Evolutionary conservation across 1,139 yeast species (phyloP), one percentile per base, ranked within the genome.

Genomic region (Candida frijolesensis): DNA sequence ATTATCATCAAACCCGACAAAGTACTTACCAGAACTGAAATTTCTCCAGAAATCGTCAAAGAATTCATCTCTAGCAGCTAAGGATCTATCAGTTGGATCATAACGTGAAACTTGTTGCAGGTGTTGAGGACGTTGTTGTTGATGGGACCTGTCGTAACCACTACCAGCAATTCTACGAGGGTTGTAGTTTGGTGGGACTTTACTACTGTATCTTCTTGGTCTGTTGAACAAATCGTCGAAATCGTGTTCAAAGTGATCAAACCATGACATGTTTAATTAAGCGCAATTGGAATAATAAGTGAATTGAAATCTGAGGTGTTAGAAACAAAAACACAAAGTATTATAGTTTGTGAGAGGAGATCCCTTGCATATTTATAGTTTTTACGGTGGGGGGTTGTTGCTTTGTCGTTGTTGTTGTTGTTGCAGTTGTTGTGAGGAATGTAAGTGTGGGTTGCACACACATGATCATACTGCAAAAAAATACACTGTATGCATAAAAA

Each of bases 1-100:
- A 51, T 62, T 60, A 44, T 61, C 65, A 49, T 56, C 59, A 47
- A 56, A 56, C 11, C 59, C 59, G 44, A 56, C 46, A 43, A 55
- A 56, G 34, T 54, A 49, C 37, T 47, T 54, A 11, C 59, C 59
- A 12, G 47, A 46, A 42, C 47, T 52, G 37, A 52, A 54, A 18
- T 52, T 49, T 12, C 42, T 48, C 54, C 56, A 54, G 44, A 56
- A 54, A 37, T 54, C 57, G 46, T 52, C 57, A 29, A 49, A 40
- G 44, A 53, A 54, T 22, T 42, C 46, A 34, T 27, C 42, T 12
- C 25, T 34, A n/a, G 27, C 14, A 10, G 19, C 11, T 15, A 22
- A n/a, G 4, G 27, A 39, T 15, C 45, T 40, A 12, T 37, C 35
- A 29, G 18, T 11, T 19, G 18, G 27, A 3, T 30, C 41, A 15